A percentile compares a stretch with the other conserved stretches of the same genome.
These are phyloP conservation scores for Lipomyces mesembrius DNA, from an alignment of 805 yeast genomes.

Conservation along the genomic window DNA sequence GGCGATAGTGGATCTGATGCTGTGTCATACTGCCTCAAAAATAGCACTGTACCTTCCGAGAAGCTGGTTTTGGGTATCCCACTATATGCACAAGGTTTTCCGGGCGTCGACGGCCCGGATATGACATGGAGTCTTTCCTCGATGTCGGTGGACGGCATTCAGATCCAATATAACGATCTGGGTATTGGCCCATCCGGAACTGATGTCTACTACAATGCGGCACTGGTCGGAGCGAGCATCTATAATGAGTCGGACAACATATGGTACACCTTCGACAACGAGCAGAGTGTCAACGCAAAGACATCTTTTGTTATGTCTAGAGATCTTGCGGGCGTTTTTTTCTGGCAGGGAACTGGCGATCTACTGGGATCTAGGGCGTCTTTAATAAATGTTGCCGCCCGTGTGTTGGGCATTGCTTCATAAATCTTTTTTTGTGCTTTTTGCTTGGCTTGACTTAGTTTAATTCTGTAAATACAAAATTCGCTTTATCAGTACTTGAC, in stretches of 20 bases:
- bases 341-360: slow-evolving; percentile 59
- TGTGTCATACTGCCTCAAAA: slow-evolving; percentile 50
- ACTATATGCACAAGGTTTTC: slow-evolving; percentile 68
- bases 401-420: slow-evolving; percentile 4
- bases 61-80: slow-evolving; percentile 86
- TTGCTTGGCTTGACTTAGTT: not conserved
- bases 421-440: not conserved
- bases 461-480: not conserved
- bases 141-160: slow-evolving; percentile 53
- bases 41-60: slow-evolving; percentile 49
- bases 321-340: slow-evolving; percentile 79
- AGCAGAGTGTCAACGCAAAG: slow-evolving; percentile 58
- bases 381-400: slow-evolving; percentile 12
- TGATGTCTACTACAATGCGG: slow-evolving; percentile 54
- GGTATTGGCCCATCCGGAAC: slow-evolving; percentile 49
- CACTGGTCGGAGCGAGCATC: slow-evolving; percentile 59
- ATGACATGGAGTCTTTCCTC: slow-evolving; percentile 51
- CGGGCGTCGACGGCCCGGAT: slow-evolving; percentile 51
- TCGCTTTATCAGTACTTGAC: not conserved
- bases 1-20: slow-evolving; percentile 51
- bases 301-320: slow-evolving; percentile 57
- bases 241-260: slow-evolving; percentile 49
- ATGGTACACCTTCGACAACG: slow-evolving; percentile 69
- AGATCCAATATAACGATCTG: slow-evolving; percentile 57
- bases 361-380: slow-evolving; percentile 18